Percentiles rank a stretch among this genome's conserved stretches.
Conservation (phyloP, 257 asterid species). For the Salvia rosmarinus region DNA sequence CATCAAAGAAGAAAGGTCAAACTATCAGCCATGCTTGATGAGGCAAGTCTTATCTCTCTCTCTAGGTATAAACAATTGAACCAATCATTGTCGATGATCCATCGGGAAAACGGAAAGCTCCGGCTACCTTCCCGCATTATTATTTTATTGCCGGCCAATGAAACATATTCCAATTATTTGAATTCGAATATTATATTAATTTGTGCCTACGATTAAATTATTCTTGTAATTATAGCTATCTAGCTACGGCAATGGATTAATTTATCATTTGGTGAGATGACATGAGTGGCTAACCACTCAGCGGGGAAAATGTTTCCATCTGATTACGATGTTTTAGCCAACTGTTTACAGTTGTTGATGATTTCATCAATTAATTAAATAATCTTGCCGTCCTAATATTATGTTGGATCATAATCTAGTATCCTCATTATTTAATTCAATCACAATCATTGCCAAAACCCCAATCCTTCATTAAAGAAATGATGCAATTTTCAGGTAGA, state of each 20-base stretch:
- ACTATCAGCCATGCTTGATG: constrained; percentile 93
- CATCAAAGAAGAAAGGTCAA: constrained; percentile 97
- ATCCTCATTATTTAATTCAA: too few species aligned
- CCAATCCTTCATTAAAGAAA: too few species aligned
- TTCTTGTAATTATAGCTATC: background rate
- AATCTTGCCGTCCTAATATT: too few species aligned
- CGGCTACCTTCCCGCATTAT: constrained; percentile 28
- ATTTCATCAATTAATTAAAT: too few species aligned
- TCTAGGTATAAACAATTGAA: constrained; percentile 17
- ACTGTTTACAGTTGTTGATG: background rate
- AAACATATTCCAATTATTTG: constrained; percentile 40
- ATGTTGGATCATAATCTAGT: too few species aligned
- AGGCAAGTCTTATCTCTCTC: constrained; percentile 61
- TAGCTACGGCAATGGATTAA: constrained; percentile 34
- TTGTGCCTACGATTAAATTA: constrained; percentile 15
- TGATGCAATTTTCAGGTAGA: constrained; percentile 59
- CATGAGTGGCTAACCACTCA: constrained; percentile 39
- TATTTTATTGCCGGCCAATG: constrained; percentile 57
- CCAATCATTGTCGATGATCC: constrained; percentile 51
- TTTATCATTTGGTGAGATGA: constrained; percentile 33
- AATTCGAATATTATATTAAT: constrained; percentile 24
- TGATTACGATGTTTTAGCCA: constrained; percentile 34
- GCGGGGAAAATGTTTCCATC: constrained; percentile 27
- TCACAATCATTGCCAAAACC: too few species aligned
- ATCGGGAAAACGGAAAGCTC: constrained; percentile 27